These are phyloP conservation scores for Eucalyptus lansdowneana DNA, from an alignment of 345 rosid genomes.

Conservation along the genomic window DNA sequence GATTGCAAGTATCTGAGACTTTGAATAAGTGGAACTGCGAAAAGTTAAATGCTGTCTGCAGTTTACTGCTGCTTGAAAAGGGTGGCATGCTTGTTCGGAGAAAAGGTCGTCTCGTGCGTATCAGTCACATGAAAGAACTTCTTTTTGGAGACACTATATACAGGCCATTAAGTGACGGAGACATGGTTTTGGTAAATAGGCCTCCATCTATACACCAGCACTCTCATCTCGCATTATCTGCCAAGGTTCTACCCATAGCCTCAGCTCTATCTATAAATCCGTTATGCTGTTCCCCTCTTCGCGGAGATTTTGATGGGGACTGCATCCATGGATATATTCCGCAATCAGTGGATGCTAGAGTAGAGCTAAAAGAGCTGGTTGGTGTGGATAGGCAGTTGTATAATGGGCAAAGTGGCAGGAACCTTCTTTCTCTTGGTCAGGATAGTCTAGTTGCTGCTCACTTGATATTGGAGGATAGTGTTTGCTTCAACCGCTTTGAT, in stretches of 20 bases:
- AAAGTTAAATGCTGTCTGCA: slow-evolving; percentile 25
- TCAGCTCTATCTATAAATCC: slow-evolving; percentile 85
- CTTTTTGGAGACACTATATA: slow-evolving; percentile 46
- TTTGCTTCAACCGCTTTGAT: slow-evolving; percentile 25
- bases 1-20: slow-evolving; percentile 60
- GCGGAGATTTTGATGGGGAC: slow-evolving; percentile 96
- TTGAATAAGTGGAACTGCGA: slow-evolving; percentile 65
- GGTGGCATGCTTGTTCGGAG: slow-evolving; percentile 51
- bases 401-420: slow-evolving; percentile 71
- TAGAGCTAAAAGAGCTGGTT: slow-evolving; percentile 77
- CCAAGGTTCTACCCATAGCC: slow-evolving; percentile 47
- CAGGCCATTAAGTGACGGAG: slow-evolving; percentile 68
- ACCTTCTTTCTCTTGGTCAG: slow-evolving; percentile 63
- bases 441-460: slow-evolving; percentile 77
- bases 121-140: slow-evolving; percentile 38
- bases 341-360: slow-evolving; percentile 59
- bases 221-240: slow-evolving; percentile 74
- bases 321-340: slow-evolving; percentile 95
- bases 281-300: slow-evolving; percentile 73
- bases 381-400: slow-evolving; percentile 67
- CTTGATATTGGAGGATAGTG: slow-evolving; percentile 47
- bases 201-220: slow-evolving; percentile 96
- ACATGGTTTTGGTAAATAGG: slow-evolving; percentile 64
- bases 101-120: slow-evolving; percentile 33
- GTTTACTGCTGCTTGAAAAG: slow-evolving; percentile 44